A percentile compares a stretch with the other conserved stretches of the same genome.
These are phyloP conservation scores for Sclerotinia trifoliorum DNA, from an alignment of 2,329 filamentous ascomycete species.

Conservation along the genomic window DNA sequence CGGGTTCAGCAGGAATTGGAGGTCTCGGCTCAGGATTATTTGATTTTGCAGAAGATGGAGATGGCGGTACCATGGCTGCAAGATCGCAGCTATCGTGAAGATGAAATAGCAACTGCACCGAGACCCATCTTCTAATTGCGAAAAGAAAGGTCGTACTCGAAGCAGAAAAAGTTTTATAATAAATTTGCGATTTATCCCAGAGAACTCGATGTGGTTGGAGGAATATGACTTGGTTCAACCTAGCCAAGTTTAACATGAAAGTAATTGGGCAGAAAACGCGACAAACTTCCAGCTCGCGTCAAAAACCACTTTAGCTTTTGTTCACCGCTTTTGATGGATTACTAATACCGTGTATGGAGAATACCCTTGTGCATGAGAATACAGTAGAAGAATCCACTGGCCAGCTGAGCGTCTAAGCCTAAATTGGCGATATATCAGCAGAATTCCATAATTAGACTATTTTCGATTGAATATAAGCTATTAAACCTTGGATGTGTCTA, in stretches of 20 bases:
- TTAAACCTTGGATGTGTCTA: too few relatives aligned
- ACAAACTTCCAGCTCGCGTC: constrained; percentile 5
- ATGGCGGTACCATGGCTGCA: constrained; percentile 39
- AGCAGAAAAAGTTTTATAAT: background rate
- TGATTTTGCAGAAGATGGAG: constrained; percentile 40
- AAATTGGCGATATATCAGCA: too few relatives aligned
- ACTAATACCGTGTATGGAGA: background rate
- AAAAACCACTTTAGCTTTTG: constrained; percentile 20
- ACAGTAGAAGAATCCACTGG: too few relatives aligned
- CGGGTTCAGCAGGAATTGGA: constrained; percentile 60
- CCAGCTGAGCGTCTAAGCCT: too few relatives aligned
- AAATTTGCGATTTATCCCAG: background rate
- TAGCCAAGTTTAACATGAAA: background rate
- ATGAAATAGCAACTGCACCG: constrained; percentile 7
- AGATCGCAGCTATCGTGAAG: constrained; percentile 26
- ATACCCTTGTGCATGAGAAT: too few relatives aligned
- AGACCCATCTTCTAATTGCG: constrained; percentile 19
- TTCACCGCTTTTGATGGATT: constrained; percentile 16
- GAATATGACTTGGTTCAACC: constrained; percentile 2
- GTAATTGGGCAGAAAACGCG: constrained; percentile 19
- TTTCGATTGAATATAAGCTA: too few relatives aligned
- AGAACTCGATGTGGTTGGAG: constrained; percentile 14
- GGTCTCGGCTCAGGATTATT: constrained; percentile 58
- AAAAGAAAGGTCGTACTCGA: background rate
- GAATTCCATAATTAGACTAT: too few relatives aligned